A percentile compares a stretch with the other conserved stretches of the same genome.
Conservation (phyloP, 805 yeast genomes). For the Blastobotrys americana region DNA sequence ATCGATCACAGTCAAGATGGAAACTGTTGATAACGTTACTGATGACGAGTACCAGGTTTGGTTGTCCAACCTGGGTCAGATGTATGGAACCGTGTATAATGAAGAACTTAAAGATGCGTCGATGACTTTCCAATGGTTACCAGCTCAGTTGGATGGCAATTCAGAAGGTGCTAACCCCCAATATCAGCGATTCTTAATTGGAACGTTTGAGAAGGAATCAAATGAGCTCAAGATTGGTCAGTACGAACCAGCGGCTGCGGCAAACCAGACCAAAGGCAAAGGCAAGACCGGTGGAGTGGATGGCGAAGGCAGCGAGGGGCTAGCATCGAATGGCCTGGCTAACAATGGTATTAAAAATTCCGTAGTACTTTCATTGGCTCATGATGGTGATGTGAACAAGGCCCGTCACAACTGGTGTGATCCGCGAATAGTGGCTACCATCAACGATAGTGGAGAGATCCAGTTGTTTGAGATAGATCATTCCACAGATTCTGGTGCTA, state of each 20-base stretch:
- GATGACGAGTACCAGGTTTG: slow-evolving; percentile 42
- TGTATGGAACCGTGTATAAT: slow-evolving; percentile 47
- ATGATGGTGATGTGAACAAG: slow-evolving; percentile 60
- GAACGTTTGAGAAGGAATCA: slow-evolving; percentile 42
- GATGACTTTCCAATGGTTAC: slow-evolving; percentile 50
- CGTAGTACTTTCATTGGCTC: slow-evolving; percentile 44
- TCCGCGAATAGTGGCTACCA: slow-evolving; percentile 45
- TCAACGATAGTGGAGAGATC: slow-evolving; percentile 37
- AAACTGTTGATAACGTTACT: slow-evolving; percentile 9
- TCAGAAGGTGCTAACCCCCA: no score
- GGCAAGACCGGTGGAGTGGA: not conserved
- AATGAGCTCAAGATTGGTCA: not conserved
- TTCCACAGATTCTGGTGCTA: slow-evolving; percentile 8
- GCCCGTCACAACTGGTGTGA: slow-evolving; percentile 47
- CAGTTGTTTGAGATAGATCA: slow-evolving; percentile 24
- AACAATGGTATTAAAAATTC: slow-evolving; percentile 17
- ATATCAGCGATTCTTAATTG: slow-evolving; percentile 44
- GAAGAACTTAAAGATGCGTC: slow-evolving; percentile 51
- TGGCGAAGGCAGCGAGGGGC: not conserved
- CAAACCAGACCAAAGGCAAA: not conserved
- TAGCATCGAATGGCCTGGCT: not conserved
- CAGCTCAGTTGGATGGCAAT: slow-evolving; percentile 30
- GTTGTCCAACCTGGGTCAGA: slow-evolving; percentile 50
- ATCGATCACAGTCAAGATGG: not conserved
- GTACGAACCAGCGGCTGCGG: not conserved